These are phyloP conservation scores for Claviceps humidiphila DNA, from an alignment of 2,329 filamentous ascomycete species.

Conservation along the genomic window DNA sequence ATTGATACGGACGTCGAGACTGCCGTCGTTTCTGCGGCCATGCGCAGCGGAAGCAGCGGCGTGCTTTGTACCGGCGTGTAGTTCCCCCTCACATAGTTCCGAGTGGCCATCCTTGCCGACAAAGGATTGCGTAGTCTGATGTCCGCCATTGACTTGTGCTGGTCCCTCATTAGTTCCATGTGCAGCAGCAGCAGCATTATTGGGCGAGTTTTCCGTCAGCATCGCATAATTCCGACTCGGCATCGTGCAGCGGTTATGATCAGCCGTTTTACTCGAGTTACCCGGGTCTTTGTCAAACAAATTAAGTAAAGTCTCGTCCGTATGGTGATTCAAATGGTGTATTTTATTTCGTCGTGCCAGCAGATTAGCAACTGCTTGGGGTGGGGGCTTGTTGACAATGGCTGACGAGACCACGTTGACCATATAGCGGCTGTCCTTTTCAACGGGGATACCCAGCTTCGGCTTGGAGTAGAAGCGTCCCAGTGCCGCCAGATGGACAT, in stretches of 20 bases:
- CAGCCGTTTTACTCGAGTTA: constrained; percentile 55
- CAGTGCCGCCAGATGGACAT: constrained; percentile 83
- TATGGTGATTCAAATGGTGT: constrained; percentile 55
- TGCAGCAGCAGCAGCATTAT: constrained; percentile 20
- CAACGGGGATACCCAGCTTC: constrained; percentile 59
- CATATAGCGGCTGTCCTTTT: constrained; percentile 87
- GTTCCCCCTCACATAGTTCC: constrained; percentile 62
- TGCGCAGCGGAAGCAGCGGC: constrained; percentile 50
- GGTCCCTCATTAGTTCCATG: constrained; percentile 9
- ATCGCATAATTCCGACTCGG: constrained; percentile 88
- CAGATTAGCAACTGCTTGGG: constrained; percentile 76
- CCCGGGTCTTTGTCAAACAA: constrained; percentile 87
- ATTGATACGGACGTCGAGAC: constrained; percentile 71
- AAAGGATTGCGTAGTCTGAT: constrained; percentile 15
- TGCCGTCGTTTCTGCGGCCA: constrained; percentile 41
- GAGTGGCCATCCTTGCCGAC: constrained; percentile 51
- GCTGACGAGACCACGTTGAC: constrained; percentile 87
- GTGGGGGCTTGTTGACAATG: constrained; percentile 90
- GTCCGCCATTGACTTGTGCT: constrained; percentile 10
- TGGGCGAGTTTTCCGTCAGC: constrained; percentile 73
- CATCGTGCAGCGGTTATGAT: constrained; percentile 75
- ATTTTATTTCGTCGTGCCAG: constrained; percentile 82
- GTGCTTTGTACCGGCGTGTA: constrained; percentile 65
- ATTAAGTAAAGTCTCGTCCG: constrained; percentile 86
- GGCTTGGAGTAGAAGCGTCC: constrained; percentile 93